Percentiles rank a stretch among this genome's conserved stretches.
phyloP scores from a whole-genome alignment of 768 basidiomycete genomes.

The Tricholoma sp. region DNA sequence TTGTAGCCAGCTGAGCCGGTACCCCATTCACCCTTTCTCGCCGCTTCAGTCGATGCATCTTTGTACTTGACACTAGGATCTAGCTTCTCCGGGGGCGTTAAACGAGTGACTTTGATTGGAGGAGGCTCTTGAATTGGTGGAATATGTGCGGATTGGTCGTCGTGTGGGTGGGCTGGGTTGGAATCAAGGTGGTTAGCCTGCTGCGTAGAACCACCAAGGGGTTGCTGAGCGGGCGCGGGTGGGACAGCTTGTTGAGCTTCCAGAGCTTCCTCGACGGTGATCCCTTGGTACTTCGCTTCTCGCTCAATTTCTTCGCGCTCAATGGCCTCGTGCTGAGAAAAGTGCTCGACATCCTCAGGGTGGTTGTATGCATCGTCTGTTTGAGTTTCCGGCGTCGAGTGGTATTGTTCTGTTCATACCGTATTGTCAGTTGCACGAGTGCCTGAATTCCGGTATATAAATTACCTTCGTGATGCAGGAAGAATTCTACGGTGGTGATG shows the following conservation, averaged over 20 bases:
- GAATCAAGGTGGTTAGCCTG: constrained; percentile 10
- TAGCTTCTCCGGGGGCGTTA: constrained; percentile 61
- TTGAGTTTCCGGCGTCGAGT: constrained; percentile 95
- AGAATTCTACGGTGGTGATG: constrained; percentile 59
- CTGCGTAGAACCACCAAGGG: not conserved
- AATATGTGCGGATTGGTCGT: constrained; percentile 23
- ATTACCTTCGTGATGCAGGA: constrained; percentile 93
- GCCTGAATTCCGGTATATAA: not conserved
- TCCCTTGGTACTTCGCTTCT: constrained; percentile 81
- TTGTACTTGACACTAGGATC: constrained; percentile 63
- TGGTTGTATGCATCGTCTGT: constrained; percentile 93
- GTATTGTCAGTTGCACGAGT: not conserved
- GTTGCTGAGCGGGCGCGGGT: constrained; percentile 20
- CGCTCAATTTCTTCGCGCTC: constrained; percentile 80
- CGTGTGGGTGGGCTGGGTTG: constrained; percentile 28
- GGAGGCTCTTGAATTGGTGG: constrained; percentile 22
- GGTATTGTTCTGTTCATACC: constrained; percentile 65
- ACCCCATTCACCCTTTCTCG: constrained; percentile 65
- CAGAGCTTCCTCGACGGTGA: constrained; percentile 57
- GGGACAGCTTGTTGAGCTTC: not conserved
- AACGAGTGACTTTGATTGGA: constrained; percentile 48
- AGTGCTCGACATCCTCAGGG: constrained; percentile 91
- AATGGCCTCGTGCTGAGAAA: constrained; percentile 81
- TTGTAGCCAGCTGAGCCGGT: constrained; percentile 66
- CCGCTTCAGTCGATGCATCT: constrained; percentile 46